Conservation (phyloP, 768 basidiomycete genomes). For the Lactarius tabidus region DNA sequence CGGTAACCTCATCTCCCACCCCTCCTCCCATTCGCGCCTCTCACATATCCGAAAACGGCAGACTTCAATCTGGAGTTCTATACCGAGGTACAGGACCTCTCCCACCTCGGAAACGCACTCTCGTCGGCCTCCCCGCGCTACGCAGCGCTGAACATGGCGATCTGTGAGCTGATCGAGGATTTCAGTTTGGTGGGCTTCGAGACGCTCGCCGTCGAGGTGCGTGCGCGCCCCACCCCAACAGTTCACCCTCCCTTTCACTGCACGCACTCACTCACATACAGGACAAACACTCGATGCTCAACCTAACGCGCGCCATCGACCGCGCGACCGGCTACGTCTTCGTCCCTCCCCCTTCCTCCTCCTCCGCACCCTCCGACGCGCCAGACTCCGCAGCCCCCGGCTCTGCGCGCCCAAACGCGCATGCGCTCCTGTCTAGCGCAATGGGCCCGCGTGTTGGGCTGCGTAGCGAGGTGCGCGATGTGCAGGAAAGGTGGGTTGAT, state of each 20-base stretch:
- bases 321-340: constrained; percentile 91
- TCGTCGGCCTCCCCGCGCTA: constrained; percentile 64
- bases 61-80: constrained; percentile 98
- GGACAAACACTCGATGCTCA: constrained; percentile 95
- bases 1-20: constrained; percentile 41
- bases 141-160: constrained; percentile 77
- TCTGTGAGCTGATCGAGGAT: constrained; percentile 92
- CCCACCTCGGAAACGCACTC: constrained; percentile 77
- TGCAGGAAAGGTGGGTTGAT: constrained; percentile 96
- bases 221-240: constrained; percentile 24
- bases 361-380: constrained; percentile 33
- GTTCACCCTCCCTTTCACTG: too few relatives aligned
- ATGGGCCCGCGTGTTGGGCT: constrained; percentile 49
- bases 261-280: constrained; percentile 30
- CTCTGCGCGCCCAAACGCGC: constrained; percentile 56
- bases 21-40: neutral
- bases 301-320: constrained; percentile 79
- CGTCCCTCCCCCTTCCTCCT: constrained; percentile 48
- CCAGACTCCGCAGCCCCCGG: constrained; percentile 36
- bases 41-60: constrained; percentile 31
- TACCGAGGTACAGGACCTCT: constrained; percentile 95
- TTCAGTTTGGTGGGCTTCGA: constrained; percentile 92
- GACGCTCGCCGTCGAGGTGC: constrained; percentile 91
- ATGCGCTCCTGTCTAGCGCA: constrained; percentile 64
- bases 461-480: constrained; percentile 58